Conservation (phyloP, 2,329 filamentous ascomycete genomes). For the Conoideocrella luteorostrata region DNA sequence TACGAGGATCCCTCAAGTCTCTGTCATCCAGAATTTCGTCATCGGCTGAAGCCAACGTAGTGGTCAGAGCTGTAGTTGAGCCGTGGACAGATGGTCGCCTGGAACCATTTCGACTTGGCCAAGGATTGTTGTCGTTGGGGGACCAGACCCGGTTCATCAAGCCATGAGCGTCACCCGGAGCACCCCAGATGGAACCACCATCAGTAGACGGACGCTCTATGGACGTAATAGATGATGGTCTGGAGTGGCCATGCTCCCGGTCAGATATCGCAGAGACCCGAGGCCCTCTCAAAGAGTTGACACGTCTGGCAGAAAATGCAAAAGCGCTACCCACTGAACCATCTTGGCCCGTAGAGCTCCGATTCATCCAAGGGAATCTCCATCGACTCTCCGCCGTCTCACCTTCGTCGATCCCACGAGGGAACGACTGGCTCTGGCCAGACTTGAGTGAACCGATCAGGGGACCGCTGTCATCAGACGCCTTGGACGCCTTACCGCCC, state of each 20-base stretch:
- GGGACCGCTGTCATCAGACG: slow-evolving; percentile 44
- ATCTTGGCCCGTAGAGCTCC: slow-evolving; percentile 44
- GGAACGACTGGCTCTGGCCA: slow-evolving; percentile 72
- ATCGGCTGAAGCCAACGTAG: slow-evolving; percentile 56
- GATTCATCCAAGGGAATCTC: slow-evolving; percentile 53
- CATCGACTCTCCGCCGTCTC: slow-evolving; percentile 48
- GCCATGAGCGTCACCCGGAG: slow-evolving; percentile 36
- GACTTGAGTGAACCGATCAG: slow-evolving; percentile 62
- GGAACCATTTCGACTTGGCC: slow-evolving; percentile 62
- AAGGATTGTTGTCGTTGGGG: slow-evolving; percentile 40
- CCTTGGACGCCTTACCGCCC: slow-evolving; percentile 52
- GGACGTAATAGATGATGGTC: slow-evolving; percentile 63
- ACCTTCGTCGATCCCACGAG: slow-evolving; percentile 51
- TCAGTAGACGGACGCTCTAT: slow-evolving; percentile 72
- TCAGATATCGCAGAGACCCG: slow-evolving; percentile 45
- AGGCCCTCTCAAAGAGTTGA: slow-evolving; percentile 46
- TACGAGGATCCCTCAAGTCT: slow-evolving; percentile 45
- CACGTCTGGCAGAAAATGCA: slow-evolving; percentile 33
- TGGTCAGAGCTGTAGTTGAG: slow-evolving; percentile 57
- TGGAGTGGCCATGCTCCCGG: slow-evolving; percentile 51
- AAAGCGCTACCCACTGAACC: slow-evolving; percentile 23
- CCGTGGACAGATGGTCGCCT: slow-evolving; percentile 76
- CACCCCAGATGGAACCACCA: slow-evolving; percentile 67
- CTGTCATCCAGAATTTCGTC: slow-evolving; percentile 58
- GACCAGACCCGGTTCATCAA: slow-evolving; percentile 61